Base-by-base conservation (phyloP, 495 filamentous ascomycete genomes). In the Wilcoxina mikolae region DNA sequence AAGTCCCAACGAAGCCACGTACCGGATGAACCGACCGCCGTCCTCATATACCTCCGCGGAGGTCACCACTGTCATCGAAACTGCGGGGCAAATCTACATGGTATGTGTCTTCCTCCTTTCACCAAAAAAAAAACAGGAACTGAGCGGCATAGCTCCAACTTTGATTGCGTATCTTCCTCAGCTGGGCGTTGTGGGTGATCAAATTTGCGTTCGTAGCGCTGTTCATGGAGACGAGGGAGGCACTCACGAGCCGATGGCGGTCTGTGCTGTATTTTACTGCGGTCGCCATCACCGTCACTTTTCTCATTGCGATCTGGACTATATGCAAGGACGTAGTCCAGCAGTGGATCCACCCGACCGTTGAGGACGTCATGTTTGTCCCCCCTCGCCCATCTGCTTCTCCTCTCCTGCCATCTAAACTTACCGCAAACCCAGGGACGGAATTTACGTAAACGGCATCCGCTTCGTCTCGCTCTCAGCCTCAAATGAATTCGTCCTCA, bases 151-250 rank as follows among this genome's bases (percentile, higher is more conserved):
- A 49, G 45, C 49, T 52, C 26, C 20, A 26, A 18, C 27, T 38
- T n/a, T 52, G 28, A 15, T 5, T 24, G 7, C 27, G 49, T 9
- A 38, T 52, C 9, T 15, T 39, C 27, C 27, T 52, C 2, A 23
- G 9, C 27, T n/a, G 18, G 5, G 49, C 20, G 9, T 23, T 52
- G 2, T 52, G 49, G 49, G 11, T 52, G 12, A 24, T 52, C 49
- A 52, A 52, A 39, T 52, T 38, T 29, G 28, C 49, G 2, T 52
- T 52, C 31, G 17, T 52, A 11, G 28, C 33, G 15, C 15, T 52
- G 9, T 52, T 52, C 31, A 15, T 52, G 11, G 49, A 52, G 27
- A 52, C 49, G 2, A 23, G 28, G 11, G 33, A 35, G 15, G 33
- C 29, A 5, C 49, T 52, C 27, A 39, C 7, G 5, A 20, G 15